phyloP scores from a whole-genome alignment of 2,329 filamentous ascomycete genomes.

The Aspergillus thermomutatus region DNA sequence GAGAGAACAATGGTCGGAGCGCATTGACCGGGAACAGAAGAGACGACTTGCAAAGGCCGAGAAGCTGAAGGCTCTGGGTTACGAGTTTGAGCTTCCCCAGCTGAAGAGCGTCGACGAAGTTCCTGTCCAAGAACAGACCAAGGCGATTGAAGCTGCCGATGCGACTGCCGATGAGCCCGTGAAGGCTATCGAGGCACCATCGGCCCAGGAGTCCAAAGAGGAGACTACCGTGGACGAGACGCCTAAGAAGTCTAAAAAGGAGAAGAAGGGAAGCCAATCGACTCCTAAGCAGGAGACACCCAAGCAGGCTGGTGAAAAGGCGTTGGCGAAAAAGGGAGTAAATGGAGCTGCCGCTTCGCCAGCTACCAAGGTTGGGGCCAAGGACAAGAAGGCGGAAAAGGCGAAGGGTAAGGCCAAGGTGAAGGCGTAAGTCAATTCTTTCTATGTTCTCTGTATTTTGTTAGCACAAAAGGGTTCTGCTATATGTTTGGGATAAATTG shows the following conservation, averaged over 20 bases:
- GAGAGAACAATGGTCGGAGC: constrained; percentile 74
- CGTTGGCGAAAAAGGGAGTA: background rate
- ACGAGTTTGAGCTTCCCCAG: constrained; percentile 73
- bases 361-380: constrained; percentile 26
- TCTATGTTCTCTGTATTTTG: constrained; percentile 4
- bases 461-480: constrained; percentile 7
- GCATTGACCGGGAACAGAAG: constrained; percentile 68
- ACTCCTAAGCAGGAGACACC: constrained; percentile 19
- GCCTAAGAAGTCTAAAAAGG: constrained; percentile 35
- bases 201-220: constrained; percentile 16
- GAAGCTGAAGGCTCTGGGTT: constrained; percentile 75
- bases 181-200: constrained; percentile 30
- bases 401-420: constrained; percentile 24
- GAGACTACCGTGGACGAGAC: constrained; percentile 26
- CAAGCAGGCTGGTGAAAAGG: constrained; percentile 15
- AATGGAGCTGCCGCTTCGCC: constrained; percentile 15
- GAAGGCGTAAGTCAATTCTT: constrained; percentile 19
- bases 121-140: constrained; percentile 38
- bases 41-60: constrained; percentile 66
- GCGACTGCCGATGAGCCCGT: constrained; percentile 16
- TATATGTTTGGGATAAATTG: constrained; percentile 8
- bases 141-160: constrained; percentile 34
- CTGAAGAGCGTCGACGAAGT: constrained; percentile 63
- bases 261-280: constrained; percentile 26
- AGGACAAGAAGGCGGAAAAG: constrained; percentile 32